Conservation (phyloP, 768 basidiomycete species). For the Cytidiella melzeri region DNA sequence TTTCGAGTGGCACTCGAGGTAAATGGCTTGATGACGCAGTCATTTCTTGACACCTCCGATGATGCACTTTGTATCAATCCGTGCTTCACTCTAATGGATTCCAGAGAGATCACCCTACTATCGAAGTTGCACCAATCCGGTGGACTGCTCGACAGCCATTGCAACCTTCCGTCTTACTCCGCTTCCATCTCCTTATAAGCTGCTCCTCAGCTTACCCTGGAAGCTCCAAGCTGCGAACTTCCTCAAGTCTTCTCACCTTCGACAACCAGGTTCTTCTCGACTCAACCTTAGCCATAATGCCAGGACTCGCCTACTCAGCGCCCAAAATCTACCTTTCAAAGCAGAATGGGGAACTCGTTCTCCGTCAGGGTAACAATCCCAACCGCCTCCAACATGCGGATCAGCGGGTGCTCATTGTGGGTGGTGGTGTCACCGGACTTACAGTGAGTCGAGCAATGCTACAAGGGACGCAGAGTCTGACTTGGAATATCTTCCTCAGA, state of each 20-base stretch:
- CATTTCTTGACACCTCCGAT: background rate
- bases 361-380: constrained; percentile 7
- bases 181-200: too few relatives aligned
- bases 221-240: background rate
- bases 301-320: background rate
- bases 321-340: constrained; percentile 11
- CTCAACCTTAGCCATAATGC: background rate
- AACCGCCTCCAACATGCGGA: background rate
- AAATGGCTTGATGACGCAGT: background rate
- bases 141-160: background rate
- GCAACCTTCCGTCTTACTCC: background rate
- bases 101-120: background rate
- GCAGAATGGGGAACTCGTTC: constrained; percentile 10
- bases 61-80: background rate
- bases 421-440: constrained; percentile 20
- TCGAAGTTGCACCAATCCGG: background rate
- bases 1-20: background rate
- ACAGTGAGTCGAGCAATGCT: constrained; percentile 10
- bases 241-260: background rate
- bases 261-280: too few relatives aligned
- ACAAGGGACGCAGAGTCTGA: background rate
- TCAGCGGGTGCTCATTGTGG: constrained; percentile 15
- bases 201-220: background rate
- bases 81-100: background rate
- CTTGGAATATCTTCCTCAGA: constrained; percentile 6